These are phyloP conservation scores for Raffaelea ambrosiae DNA, from an alignment of 2,329 filamentous ascomycete genomes.

Conservation along the genomic window DNA sequence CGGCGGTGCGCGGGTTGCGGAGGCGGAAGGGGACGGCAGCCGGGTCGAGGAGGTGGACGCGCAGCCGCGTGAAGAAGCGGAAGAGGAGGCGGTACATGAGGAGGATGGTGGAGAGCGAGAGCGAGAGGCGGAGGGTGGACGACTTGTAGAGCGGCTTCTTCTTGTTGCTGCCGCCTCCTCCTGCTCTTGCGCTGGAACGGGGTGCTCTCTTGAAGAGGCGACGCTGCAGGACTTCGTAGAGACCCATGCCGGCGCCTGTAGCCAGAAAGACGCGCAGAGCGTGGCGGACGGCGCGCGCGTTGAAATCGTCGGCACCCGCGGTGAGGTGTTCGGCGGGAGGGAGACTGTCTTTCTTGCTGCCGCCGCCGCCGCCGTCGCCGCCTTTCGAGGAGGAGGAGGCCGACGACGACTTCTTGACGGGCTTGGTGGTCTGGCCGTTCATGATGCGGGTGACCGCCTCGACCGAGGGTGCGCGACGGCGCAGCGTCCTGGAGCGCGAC, in stretches of 20 bases:
- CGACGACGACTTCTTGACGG: background rate
- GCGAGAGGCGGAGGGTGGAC: constrained; percentile 65
- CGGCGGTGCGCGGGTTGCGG: constrained; percentile 70
- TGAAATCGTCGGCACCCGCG: constrained; percentile 52
- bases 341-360: background rate
- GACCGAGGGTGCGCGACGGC: constrained; percentile 46
- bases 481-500: constrained; percentile 56
- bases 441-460: constrained; percentile 48
- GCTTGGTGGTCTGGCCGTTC: constrained; percentile 23
- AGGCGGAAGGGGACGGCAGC: constrained; percentile 71
- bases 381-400: background rate
- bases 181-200: background rate
- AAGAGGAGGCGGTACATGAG: constrained; percentile 79
- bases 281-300: constrained; percentile 61
- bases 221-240: constrained; percentile 45
- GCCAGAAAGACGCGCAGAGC: constrained; percentile 62
- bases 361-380: background rate
- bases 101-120: constrained; percentile 77
- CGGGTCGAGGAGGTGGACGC: constrained; percentile 69
- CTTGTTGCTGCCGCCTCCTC: constrained; percentile 14
- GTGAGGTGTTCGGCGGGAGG: background rate
- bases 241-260: constrained; percentile 55
- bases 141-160: constrained; percentile 54
- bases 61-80: constrained; percentile 77
- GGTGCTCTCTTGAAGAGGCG: constrained; percentile 37